Base-by-base conservation (phyloP, 495 filamentous ascomycete genomes). In the Coniosporium apollinis region DNA sequence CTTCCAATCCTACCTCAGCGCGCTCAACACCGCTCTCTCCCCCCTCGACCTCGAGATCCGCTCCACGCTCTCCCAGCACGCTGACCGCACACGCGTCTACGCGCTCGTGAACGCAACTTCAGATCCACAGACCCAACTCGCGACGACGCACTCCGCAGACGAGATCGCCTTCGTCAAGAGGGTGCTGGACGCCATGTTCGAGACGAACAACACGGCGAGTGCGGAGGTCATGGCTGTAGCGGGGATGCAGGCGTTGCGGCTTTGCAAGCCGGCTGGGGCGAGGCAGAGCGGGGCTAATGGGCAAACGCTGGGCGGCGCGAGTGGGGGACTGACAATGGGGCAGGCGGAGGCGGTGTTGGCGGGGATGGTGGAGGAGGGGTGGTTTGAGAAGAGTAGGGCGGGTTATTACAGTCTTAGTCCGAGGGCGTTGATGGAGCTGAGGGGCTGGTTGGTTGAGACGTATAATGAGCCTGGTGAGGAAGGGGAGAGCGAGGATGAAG, bases 131-230 rank as follows among this genome's bases (percentile, higher is more conserved):
- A 89, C 81, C 1, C 86, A 94, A 51, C 63, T 94, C 17, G 82
- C 83, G n/a, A 96, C 89, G 1, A 70, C 66, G 0, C 74, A 76
- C 51, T 62, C 72, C 0, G 58, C 81, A 14, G 91, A 96, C 39
- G 86, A 96, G 58, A 83, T 96, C 22, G 69, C 80, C 8, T 97
- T 79, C 54, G 65, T 96, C 37, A 84, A 91, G 58, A 62, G 89
- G 1, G 51, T 96, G 11, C 72, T 97, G 0, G 87, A 96, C 54
- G 74, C 69, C 42, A 94, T 97, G 75, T 96, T 94, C 50, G 80
- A 85, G 30, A 75, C 66, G 3, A 69, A 84, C 51, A 94, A 96
- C 46, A 83, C 75, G 0, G 59, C 56, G 16, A 59, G 71, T 1
- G 69, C 70, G 39, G 87, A 96, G 56, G 66, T 82, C 31, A 77